Conservation (phyloP, 352 stramenopile species). For the Globisporangium nodosum region DNA sequence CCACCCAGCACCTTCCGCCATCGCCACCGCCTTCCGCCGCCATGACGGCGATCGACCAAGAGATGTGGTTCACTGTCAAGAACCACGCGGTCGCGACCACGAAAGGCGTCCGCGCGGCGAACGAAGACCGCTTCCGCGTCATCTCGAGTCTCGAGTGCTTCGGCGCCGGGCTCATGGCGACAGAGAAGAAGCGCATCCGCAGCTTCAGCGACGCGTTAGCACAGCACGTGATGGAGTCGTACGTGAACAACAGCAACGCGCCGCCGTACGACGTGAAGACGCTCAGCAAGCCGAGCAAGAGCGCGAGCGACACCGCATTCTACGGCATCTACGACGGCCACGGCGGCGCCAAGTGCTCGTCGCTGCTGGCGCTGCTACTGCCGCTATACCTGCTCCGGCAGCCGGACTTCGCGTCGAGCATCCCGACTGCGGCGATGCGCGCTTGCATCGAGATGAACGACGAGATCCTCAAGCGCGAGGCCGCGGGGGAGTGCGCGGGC, state of each 20-base stretch:
- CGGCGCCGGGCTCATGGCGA: constrained; percentile 35
- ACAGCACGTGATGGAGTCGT: constrained; percentile 37
- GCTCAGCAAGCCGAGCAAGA: constrained; percentile 24
- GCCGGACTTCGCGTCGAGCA: constrained; percentile 34
- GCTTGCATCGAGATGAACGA: constrained; percentile 61
- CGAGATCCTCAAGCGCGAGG: constrained; percentile 56
- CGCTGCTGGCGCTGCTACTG: constrained; percentile 56
- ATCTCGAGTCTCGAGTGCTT: constrained; percentile 69
- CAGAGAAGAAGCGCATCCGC: constrained; percentile 18
- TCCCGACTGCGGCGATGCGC: constrained; percentile 30
- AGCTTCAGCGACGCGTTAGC: constrained; percentile 29
- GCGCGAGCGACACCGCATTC: constrained; percentile 42
- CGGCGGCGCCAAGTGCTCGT: constrained; percentile 51
- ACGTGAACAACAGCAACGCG: constrained; percentile 30
- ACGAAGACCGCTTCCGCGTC: constrained; percentile 70
- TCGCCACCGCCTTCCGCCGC: background rate
- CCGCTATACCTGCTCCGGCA: constrained; percentile 64
- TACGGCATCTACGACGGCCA: constrained; percentile 79
- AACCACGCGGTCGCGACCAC: constrained; percentile 35
- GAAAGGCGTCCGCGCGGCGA: constrained; percentile 37
- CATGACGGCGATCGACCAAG: constrained; percentile 32
- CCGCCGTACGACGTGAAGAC: constrained; percentile 33
- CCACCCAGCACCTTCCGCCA: constrained; percentile 2
- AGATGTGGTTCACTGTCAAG: constrained; percentile 46
- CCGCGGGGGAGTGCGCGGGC: constrained; percentile 38